Conservation (phyloP, 192 early-diverging fungal genomes). For the Linnemannia elongata region DNA sequence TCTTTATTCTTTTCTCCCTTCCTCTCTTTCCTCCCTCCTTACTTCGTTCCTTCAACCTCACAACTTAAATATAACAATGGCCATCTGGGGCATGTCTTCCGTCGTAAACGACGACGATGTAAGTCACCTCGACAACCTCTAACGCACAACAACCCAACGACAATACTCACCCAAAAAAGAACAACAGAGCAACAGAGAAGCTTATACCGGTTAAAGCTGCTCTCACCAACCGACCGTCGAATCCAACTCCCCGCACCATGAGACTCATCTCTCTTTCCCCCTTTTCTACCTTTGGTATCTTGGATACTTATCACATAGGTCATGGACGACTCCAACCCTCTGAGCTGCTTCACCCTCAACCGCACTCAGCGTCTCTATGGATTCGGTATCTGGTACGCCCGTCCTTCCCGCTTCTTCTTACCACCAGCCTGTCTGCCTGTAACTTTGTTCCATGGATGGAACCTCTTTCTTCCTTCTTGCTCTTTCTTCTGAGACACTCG, state of each 20-base stretch:
- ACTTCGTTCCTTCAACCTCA: too few species aligned
- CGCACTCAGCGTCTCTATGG: conserved; percentile 82
- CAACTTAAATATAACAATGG: conserved; percentile 18
- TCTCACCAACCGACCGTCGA: neutral
- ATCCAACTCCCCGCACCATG: neutral
- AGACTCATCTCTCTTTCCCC: neutral
- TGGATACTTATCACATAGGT: conserved; percentile 29
- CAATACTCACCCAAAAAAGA: neutral
- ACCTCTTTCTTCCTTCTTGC: neutral
- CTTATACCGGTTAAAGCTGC: neutral
- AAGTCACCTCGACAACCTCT: neutral
- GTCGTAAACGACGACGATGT: conserved; percentile 37
- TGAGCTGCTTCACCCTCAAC: conserved; percentile 63
- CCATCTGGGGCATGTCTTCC: conserved; percentile 58
- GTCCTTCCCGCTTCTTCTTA: neutral
- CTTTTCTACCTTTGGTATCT: neutral
- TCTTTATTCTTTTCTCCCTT: neutral
- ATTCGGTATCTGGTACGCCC: conserved; percentile 74
- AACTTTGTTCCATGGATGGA: neutral
- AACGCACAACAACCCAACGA: neutral
- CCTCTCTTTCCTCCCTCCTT: neutral
- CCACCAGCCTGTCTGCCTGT: neutral
- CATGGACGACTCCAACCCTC: conserved; percentile 66
- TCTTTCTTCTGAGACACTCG: neutral
- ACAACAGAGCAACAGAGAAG: neutral